Evolutionary conservation across 257 asterid species (phyloP).

Genomic region (Dorcoceras hygrometricum): DNA sequence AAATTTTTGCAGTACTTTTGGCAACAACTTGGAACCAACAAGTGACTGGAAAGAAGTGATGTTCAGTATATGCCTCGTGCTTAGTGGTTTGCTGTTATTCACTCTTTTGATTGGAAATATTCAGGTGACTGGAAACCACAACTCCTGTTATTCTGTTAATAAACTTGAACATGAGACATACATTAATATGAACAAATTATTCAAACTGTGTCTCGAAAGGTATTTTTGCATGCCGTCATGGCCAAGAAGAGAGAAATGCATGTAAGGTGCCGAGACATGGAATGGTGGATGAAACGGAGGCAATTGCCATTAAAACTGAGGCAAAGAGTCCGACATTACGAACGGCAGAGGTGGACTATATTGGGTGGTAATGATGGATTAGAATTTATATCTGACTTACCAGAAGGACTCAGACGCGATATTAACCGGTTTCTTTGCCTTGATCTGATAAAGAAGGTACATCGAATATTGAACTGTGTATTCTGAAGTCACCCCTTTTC

Average conservation of each 20-base stretch:
- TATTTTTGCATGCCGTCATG: conserved; percentile 63
- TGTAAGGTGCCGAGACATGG: conserved; percentile 54
- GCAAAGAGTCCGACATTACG: conserved; percentile 52
- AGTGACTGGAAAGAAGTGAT: conserved; percentile 53
- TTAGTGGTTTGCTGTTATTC: conserved; percentile 57
- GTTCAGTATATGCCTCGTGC: conserved; percentile 51
- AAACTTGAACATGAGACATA: too few relatives aligned
- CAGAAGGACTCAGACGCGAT: too few relatives aligned
- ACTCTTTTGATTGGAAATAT: conserved; percentile 62
- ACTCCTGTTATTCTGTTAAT: neutral
- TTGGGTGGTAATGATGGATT: conserved; percentile 60
- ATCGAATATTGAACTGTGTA: too few relatives aligned
- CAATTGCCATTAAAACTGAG: conserved; percentile 54
- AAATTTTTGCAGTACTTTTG: conserved; percentile 44
- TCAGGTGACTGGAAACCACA: conserved; percentile 33
- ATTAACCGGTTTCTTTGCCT: conserved; percentile 56
- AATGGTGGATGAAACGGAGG: conserved; percentile 70
- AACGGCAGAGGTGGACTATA: conserved; percentile 49
- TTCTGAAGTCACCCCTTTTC: too few relatives aligned
- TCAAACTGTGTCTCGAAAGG: conserved; percentile 27
- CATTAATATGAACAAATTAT: too few relatives aligned
- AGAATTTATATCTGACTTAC: conserved; percentile 51
- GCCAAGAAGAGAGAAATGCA: conserved; percentile 60
- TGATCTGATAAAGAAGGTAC: conserved; percentile 52
- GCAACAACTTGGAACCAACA: conserved; percentile 57